Conservation (phyloP, 257 asterid genomes). For the Thymus quinquecostatus region DNA sequence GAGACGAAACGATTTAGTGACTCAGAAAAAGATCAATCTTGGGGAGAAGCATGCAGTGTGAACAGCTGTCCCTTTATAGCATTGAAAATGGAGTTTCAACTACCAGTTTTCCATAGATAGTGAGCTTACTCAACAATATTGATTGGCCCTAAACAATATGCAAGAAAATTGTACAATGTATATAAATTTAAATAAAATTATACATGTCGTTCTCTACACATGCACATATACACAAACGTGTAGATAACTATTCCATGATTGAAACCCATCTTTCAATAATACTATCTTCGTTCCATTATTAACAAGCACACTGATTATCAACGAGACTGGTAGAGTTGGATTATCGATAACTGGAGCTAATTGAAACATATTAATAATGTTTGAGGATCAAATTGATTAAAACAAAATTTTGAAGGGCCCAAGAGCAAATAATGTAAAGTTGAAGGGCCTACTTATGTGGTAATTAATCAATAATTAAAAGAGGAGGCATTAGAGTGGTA, state of each 20-base stretch:
- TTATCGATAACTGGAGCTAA: too few species aligned
- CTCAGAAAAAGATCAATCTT: not conserved
- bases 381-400: not conserved
- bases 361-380: not conserved
- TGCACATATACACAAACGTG: too few species aligned
- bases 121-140: slow-evolving; percentile 18
- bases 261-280: too few species aligned
- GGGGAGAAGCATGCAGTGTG: slow-evolving; percentile 25
- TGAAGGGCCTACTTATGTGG: not conserved
- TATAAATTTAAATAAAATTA: too few species aligned
- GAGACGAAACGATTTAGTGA: not conserved
- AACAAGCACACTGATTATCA: too few species aligned
- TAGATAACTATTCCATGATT: too few species aligned
- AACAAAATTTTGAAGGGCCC: not conserved
- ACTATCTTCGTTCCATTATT: too few species aligned
- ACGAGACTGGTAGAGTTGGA: too few species aligned
- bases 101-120: slow-evolving; percentile 31
- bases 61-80: slow-evolving; percentile 45
- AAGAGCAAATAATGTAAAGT: not conserved
- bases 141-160: slow-evolving; percentile 26
- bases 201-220: too few species aligned
- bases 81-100: slow-evolving; percentile 46
- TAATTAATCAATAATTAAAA: slow-evolving; percentile 25
- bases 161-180: not conserved
- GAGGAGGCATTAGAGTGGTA: slow-evolving; percentile 50